Conservation (phyloP, 2,329 filamentous ascomycete species). For the Ophiocordyceps camponoti-rufipedis region DNA sequence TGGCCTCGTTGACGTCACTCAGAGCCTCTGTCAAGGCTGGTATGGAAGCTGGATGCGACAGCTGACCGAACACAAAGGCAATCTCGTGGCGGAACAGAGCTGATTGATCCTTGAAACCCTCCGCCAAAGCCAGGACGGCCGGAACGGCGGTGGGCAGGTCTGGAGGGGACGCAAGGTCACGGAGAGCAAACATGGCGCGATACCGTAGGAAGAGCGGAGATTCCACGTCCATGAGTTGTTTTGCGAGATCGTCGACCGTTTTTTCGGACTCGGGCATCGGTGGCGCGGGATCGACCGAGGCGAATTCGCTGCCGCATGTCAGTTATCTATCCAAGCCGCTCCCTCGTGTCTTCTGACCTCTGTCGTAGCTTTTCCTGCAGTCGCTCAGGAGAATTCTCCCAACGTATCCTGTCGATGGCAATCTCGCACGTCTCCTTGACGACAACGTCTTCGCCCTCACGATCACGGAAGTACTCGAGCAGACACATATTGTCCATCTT, state of each 20-base stretch:
- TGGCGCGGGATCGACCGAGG: slow-evolving; percentile 87
- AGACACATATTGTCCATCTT: slow-evolving; percentile 56
- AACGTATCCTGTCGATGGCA: slow-evolving; percentile 82
- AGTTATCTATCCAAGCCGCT: background rate
- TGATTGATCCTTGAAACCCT: slow-evolving; percentile 69
- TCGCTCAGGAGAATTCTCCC: slow-evolving; percentile 62
- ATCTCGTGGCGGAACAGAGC: slow-evolving; percentile 95
- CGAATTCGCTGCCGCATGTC: slow-evolving; percentile 53
- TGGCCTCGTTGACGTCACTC: slow-evolving; percentile 62
- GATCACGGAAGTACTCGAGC: slow-evolving; percentile 55
- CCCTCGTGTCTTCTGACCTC: slow-evolving; percentile 36
- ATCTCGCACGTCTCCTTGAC: slow-evolving; percentile 96
- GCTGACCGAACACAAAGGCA: slow-evolving; percentile 92
- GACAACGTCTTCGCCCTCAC: slow-evolving; percentile 55
- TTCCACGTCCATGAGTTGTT: slow-evolving; percentile 58
- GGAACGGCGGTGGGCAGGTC: slow-evolving; percentile 76
- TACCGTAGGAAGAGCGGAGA: slow-evolving; percentile 82
- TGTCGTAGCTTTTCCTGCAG: slow-evolving; percentile 61
- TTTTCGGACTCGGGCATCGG: slow-evolving; percentile 56
- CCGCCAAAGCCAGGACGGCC: slow-evolving; percentile 72
- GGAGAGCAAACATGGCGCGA: slow-evolving; percentile 92
- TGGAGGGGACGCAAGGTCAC: slow-evolving; percentile 85
- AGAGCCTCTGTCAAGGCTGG: slow-evolving; percentile 67
- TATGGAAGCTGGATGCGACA: slow-evolving; percentile 92
- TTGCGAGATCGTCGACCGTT: slow-evolving; percentile 57